Evolutionary conservation across 768 basidiomycete genomes (phyloP).

Genomic region (Coprinellus aureogranulatus): DNA sequence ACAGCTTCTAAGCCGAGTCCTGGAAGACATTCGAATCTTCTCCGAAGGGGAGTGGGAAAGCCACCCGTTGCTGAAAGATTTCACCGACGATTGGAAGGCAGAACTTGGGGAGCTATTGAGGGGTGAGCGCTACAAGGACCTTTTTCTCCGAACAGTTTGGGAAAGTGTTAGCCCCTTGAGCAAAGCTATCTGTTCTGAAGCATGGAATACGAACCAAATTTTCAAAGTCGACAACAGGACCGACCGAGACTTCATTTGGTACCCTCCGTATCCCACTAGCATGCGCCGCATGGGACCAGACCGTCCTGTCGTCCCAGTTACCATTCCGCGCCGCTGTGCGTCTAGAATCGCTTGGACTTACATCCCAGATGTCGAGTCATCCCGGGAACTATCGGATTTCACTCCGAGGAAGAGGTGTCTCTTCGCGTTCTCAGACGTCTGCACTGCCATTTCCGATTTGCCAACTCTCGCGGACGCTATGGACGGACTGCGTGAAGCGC

Average conservation of each 20-base stretch:
- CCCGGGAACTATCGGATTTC: neutral
- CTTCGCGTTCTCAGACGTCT: neutral
- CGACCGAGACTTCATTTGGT: no score
- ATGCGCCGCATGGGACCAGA: neutral
- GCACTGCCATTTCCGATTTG: neutral
- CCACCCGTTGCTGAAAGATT: neutral
- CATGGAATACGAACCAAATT: neutral
- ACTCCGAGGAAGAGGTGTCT: neutral
- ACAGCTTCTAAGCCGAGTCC: neutral
- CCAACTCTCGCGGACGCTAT: neutral
- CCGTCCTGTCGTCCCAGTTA: no score
- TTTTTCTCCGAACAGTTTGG: neutral
- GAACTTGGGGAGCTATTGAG: neutral
- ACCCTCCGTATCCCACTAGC: no score
- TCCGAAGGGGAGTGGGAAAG: neutral
- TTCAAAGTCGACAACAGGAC: no score
- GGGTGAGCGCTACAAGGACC: neutral
- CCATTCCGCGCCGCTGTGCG: neutral
- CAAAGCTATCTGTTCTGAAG: neutral
- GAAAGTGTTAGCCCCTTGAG: neutral
- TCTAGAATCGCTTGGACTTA: neutral
- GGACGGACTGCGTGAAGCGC: neutral
- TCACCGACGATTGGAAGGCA: neutral
- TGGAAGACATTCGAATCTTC: neutral
- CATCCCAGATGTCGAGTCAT: no score